Percentiles rank a stretch among this genome's conserved stretches.
These are phyloP conservation scores for Graphilbum fragrans DNA, from an alignment of 2,329 filamentous ascomycete genomes.

Conservation along the genomic window DNA sequence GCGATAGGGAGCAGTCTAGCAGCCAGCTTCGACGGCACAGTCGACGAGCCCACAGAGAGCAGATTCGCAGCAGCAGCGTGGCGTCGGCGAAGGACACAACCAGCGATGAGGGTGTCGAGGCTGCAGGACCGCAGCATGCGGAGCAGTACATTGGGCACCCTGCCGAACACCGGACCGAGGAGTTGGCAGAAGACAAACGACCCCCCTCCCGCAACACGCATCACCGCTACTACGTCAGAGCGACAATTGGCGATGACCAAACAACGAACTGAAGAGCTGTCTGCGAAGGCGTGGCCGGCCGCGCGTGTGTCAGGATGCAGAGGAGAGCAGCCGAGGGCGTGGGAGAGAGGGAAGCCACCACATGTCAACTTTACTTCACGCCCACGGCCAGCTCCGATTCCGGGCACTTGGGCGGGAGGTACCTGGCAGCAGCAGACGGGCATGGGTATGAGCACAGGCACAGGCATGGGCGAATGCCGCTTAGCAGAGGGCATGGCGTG, in stretches of 20 bases:
- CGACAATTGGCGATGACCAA: constrained; percentile 8
- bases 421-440: background rate
- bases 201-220: constrained; percentile 13
- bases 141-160: constrained; percentile 13
- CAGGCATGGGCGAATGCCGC: background rate
- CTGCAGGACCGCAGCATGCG: constrained; percentile 4
- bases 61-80: background rate
- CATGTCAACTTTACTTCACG: background rate
- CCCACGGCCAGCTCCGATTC: background rate
- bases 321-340: background rate
- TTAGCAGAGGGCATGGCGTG: constrained; percentile 11
- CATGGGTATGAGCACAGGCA: background rate
- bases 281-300: background rate
- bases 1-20: constrained; percentile 8
- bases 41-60: constrained; percentile 4
- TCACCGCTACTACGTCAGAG: constrained; percentile 11
- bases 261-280: constrained; percentile 5
- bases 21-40: constrained; percentile 8
- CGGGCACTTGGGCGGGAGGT: background rate
- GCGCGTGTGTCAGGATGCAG: background rate
- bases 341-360: background rate
- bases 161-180: constrained; percentile 14
- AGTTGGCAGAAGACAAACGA: constrained; percentile 15
- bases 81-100: background rate
- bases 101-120: background rate